These are phyloP conservation scores for Debaryomyces sp. DNA, from an alignment of 1,139 yeast genomes.

Conservation along the genomic window DNA sequence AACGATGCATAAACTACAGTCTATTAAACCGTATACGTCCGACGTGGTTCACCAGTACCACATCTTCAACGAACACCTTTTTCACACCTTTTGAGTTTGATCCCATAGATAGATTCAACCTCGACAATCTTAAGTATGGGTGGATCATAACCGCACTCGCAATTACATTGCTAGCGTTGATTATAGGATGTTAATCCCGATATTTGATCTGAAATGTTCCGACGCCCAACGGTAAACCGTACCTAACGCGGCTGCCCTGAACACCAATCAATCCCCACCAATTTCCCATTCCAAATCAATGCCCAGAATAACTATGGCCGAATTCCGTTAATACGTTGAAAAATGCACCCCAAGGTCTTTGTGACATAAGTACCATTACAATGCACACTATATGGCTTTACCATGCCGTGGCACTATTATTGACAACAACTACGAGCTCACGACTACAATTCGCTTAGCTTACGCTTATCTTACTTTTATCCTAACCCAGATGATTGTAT, in stretches of 20 bases:
- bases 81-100: slow-evolving; percentile 17
- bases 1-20: not conserved
- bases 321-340: not conserved
- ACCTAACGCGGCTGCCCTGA: not conserved
- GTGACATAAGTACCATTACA: not conserved
- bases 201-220: not conserved
- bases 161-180: slow-evolving; percentile 5
- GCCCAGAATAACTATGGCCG: not conserved
- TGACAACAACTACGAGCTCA: not conserved
- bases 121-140: slow-evolving; percentile 23
- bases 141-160: slow-evolving; percentile 18
- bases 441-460: not conserved
- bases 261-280: not conserved
- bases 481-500: not conserved
- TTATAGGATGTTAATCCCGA: slow-evolving; percentile 4
- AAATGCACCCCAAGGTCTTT: not conserved
- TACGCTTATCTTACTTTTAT: not conserved
- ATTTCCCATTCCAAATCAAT: not conserved
- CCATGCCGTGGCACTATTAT: not conserved
- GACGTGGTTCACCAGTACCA: not conserved
- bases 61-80: not conserved
- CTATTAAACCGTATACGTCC: not conserved
- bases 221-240: not conserved
- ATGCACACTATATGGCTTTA: not conserved
- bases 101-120: slow-evolving; percentile 28